phyloP scores from a whole-genome alignment of 164 flowering plant species.

The Aristolochia contorta region DNA sequence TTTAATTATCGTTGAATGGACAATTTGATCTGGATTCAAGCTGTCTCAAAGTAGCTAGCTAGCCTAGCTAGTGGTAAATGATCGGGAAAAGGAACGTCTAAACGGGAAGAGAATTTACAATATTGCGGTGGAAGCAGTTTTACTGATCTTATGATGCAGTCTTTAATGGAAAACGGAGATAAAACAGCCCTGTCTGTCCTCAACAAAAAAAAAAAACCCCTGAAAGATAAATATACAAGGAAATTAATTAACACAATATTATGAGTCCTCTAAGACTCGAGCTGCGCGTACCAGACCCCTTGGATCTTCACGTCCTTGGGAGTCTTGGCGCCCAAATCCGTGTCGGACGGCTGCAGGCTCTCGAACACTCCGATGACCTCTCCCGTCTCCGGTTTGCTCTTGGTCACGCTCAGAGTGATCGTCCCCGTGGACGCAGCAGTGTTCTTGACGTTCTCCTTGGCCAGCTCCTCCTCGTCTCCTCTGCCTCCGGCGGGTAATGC shows the following conservation, averaged over 20 bases:
- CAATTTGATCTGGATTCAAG: too few species aligned
- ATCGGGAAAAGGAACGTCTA: too few species aligned
- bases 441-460: constrained; percentile 77
- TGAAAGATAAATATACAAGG: neutral
- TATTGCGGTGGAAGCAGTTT: too few species aligned
- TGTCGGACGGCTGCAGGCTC: constrained; percentile 92
- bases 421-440: constrained; percentile 55
- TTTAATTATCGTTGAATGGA: too few species aligned
- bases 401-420: constrained; percentile 66
- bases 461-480: constrained; percentile 94
- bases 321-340: constrained; percentile 85
- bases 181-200: too few species aligned
- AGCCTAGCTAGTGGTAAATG: too few species aligned
- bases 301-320: constrained; percentile 96
- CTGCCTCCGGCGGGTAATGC: constrained; percentile 98
- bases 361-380: constrained; percentile 91
- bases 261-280: constrained; percentile 54
- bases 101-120: too few species aligned
- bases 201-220: too few species aligned
- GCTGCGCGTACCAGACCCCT: constrained; percentile 96
- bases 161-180: neutral
- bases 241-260: too few species aligned
- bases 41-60: too few species aligned
- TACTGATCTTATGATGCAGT: too few species aligned
- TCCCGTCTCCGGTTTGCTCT: constrained; percentile 82